Evolutionary conservation across 2,329 filamentous ascomycete species (phyloP), one percentile per base, ranked within the genome.

Genomic region (Verticillium tricorpus): DNA sequence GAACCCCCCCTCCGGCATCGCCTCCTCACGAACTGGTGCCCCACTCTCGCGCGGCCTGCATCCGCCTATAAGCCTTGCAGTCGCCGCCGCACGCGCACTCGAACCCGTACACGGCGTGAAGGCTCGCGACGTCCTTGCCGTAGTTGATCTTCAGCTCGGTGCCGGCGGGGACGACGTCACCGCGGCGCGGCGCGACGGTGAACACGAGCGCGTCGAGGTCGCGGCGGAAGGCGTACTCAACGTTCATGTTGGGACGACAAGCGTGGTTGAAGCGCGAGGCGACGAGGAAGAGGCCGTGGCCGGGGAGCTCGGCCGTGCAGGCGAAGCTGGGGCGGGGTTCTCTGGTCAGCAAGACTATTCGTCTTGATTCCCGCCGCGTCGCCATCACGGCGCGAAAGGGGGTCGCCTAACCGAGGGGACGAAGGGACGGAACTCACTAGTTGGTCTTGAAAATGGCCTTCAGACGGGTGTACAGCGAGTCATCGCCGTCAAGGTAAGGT

Each of bases 251-350:
- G 0, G 77, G 74, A 1, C 66, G 62, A 67, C 85, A 88, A 0
- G 83, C 79, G 67, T 88, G 85, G 68, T 88, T 88, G 72, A 88
- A 86, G 2, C 84, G 77, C 0, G 83, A 80, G 0, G 80, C 82
- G 6, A 83, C 73, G 1, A 80, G 74, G 61, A 85, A 85, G 2
- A 86, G 63, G 1, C 75, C 77, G 0, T 75, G 78, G 40, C 45
- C 40, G 8, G 28, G 28, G 7, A 70, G 66, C 3, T 66, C 65
- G 0, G 62, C 60, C 1, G 35, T 50, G 9, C 70, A 68, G 1
- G 69, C 66, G 52, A 76, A 73, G 59, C 75, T 74, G 55, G 64
- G 66, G 28, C 3, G 28, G 28, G 28, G 28, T 28, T 4, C 28
- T 28, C 4, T 5, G 5, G 28, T 28, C 28, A 28, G 28, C 28